Base-by-base conservation (phyloP, 2,329 filamentous ascomycete genomes). In the Aspergillus sergii region DNA sequence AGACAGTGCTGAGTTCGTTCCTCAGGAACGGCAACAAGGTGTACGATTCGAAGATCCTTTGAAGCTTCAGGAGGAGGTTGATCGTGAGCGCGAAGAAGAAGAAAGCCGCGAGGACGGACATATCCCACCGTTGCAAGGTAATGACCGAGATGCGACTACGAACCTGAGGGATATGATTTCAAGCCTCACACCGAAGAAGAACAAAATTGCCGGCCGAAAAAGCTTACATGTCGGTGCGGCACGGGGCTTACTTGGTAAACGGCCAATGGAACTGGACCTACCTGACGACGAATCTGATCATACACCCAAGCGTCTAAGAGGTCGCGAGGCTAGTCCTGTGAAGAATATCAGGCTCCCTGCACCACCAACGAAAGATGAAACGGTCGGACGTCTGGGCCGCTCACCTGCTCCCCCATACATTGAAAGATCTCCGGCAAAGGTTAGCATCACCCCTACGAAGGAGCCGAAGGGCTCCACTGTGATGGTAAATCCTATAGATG, bases 111-210 rank as follows among this genome's bases (percentile, higher is more conserved):
- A 91, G 71, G 86, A 85, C 70, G 81, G 83, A 11, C 82, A 85
- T n/a, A 83, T 79, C 10, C 65, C 64, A 1, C 63, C 64, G 2
- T 56, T 59, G 10, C 81, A 84, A 36, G 84, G 86, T 68, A 81
- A 79, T 7, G 86, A 88, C 39, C 85, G 82, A 54, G 89, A 92
- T 66, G 82, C 81, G 3, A 91, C 90, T 0, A 77, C 88, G 41
- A 92, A 88, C 65, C 79, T 94, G 50, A 90, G 87, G 66, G 90
- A 92, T 66, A 89, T 93, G 86, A 94, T 94, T 64, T 85, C 90
- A 64, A 91, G 87, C 61, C 82, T 94, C 66, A 93, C 90, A 28
- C 91, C 92, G 0, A 92, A 91, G 77, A 92, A 92, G 75, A 89
- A 86, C 59, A 82, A 79, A 7, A 69, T 91, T 8, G 88, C 84